phyloP scores from a whole-genome alignment of 2,329 filamentous ascomycete species.

The Uncinocarpus reesii region DNA sequence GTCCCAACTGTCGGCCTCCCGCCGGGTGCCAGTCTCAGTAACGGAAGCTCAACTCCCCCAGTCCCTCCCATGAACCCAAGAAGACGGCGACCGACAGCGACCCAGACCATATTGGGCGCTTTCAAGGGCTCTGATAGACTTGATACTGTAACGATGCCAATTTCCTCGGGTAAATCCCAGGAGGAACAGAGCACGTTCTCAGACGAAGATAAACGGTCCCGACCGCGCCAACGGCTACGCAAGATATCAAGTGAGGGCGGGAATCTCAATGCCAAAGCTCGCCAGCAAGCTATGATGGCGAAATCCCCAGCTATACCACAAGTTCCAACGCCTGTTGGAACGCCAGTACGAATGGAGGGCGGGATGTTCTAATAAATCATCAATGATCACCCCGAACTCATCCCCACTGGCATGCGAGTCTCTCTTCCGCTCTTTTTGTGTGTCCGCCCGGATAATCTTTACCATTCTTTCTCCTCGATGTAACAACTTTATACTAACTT shows the following conservation, averaged over 20 bases:
- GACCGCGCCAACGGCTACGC: slow-evolving; percentile 34
- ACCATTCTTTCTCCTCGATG: slow-evolving; percentile 1
- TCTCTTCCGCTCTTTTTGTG: slow-evolving; percentile 5
- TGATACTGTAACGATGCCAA: slow-evolving; percentile 22
- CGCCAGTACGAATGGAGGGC: slow-evolving; percentile 25
- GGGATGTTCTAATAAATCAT: slow-evolving; percentile 33
- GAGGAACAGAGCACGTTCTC: slow-evolving; percentile 37
- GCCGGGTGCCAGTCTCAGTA: slow-evolving; percentile 45
- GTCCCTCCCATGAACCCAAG: slow-evolving; percentile 52
- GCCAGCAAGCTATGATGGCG: slow-evolving; percentile 31
- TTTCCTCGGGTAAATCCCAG: slow-evolving; percentile 12
- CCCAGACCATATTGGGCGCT: slow-evolving; percentile 32
- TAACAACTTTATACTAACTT: background rate
- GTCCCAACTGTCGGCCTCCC: slow-evolving; percentile 50
- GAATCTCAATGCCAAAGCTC: slow-evolving; percentile 38
- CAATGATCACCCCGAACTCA: background rate
- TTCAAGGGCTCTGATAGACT: slow-evolving; percentile 29
- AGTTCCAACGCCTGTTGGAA: slow-evolving; percentile 16
- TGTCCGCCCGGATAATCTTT: background rate
- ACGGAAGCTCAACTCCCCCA: slow-evolving; percentile 44
- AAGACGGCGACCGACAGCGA: slow-evolving; percentile 42
- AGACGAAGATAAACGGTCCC: slow-evolving; percentile 33
- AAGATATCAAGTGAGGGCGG: slow-evolving; percentile 44
- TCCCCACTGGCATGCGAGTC: slow-evolving; percentile 7
- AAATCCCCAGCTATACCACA: slow-evolving; percentile 26